phyloP scores from a whole-genome alignment of 148 eudicot genomes.

The Rhododendron vialii region DNA sequence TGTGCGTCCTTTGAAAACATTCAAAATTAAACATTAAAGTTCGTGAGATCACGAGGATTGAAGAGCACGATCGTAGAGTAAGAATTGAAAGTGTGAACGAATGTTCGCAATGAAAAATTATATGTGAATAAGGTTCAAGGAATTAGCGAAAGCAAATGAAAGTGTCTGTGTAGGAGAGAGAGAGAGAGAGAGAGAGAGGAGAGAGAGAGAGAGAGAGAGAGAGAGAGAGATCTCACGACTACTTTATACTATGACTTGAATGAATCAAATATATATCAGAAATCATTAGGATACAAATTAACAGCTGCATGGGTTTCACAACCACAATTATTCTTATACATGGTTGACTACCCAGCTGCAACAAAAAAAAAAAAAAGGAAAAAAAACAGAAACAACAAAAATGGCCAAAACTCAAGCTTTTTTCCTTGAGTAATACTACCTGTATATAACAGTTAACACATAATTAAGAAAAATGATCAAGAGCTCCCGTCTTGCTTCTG shows the following conservation, averaged over 20 bases:
- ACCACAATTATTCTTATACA: background rate
- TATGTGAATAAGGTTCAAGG: no score
- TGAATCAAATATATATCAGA: background rate
- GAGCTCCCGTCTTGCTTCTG: conserved; percentile 1
- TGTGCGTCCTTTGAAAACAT: no score
- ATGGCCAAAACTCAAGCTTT: background rate
- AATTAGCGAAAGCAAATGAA: no score
- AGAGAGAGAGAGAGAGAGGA: no score
- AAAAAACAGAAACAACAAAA: background rate
- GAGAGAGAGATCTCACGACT: background rate
- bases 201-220: background rate
- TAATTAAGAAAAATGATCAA: background rate
- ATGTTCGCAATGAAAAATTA: no score
- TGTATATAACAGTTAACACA: background rate
- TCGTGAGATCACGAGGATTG: no score
- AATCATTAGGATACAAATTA: background rate
- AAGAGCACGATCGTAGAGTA: no score
- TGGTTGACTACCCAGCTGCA: background rate
- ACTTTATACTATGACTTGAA: background rate
- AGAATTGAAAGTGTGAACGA: no score
- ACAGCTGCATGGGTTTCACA: background rate
- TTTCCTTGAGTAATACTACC: background rate
- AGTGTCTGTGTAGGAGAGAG: no score
- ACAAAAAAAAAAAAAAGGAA: background rate
- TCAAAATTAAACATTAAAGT: no score